Conservation (phyloP, 2,329 filamentous ascomycete genomes). For the Fusarium phyllophilum region DNA sequence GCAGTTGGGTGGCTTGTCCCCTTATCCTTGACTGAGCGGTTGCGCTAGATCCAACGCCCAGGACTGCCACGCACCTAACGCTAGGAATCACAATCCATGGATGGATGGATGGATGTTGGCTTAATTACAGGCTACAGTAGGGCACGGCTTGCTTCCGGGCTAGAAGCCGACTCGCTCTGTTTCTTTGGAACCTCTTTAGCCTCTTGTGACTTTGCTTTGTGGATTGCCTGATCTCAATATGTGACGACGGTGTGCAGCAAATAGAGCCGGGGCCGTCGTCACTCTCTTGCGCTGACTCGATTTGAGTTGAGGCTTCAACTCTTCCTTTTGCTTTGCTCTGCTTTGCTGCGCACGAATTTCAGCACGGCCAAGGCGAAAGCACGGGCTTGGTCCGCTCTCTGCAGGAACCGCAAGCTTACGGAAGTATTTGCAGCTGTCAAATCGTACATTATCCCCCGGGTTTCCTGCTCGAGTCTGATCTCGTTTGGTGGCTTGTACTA, state of each 20-base stretch:
- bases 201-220: not conserved
- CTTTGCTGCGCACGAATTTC: conserved; percentile 18
- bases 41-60: conserved; percentile 35
- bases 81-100: conserved; percentile 23
- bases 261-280: conserved; percentile 21
- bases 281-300: conserved; percentile 16
- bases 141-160: conserved; percentile 25
- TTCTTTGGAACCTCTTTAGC: not conserved
- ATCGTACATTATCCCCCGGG: conserved; percentile 35
- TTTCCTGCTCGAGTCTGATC: conserved; percentile 11
- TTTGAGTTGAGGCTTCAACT: conserved; percentile 24
- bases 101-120: conserved; percentile 14
- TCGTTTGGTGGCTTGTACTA: conserved; percentile 1
- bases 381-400: conserved; percentile 30
- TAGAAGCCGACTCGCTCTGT: conserved; percentile 30
- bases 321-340: not conserved
- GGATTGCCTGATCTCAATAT: conserved; percentile 18
- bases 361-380: conserved; percentile 33
- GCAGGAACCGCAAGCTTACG: conserved; percentile 17
- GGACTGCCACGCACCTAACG: conserved; percentile 19
- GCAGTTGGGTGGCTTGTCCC: conserved; percentile 27
- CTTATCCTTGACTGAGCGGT: conserved; percentile 26
- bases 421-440: conserved; percentile 21
- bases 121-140: conserved; percentile 2
- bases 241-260: conserved; percentile 35